These are phyloP conservation scores for Leccinum subrobustum DNA, from an alignment of 1,284 basidiomycete species.

Conservation along the genomic window DNA sequence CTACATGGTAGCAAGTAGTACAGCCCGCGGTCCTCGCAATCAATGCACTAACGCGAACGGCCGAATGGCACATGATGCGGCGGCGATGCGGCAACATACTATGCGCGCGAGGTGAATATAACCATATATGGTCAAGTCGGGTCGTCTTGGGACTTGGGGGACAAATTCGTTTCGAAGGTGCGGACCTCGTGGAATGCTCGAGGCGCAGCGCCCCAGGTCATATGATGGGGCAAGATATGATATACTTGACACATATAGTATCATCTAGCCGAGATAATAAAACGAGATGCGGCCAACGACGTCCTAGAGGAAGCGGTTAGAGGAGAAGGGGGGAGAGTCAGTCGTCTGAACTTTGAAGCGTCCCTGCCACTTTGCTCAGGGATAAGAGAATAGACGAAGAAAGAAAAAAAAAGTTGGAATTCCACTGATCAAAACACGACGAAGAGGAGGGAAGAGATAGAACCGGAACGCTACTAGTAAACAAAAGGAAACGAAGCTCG, in stretches of 20 bases:
- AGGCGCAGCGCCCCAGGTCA: conserved; percentile 10
- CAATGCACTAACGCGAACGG: not conserved
- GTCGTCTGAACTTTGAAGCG: not conserved
- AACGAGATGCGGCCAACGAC: not conserved
- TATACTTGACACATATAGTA: not conserved
- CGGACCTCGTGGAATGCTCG: conserved; percentile 28
- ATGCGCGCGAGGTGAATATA: conserved; percentile 17
- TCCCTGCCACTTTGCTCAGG: not conserved
- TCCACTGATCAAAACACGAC: not conserved
- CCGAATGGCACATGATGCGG: not conserved
- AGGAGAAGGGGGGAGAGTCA: not conserved
- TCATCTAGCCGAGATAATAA: conserved; percentile 31
- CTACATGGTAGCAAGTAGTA: not conserved
- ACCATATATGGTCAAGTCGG: conserved; percentile 15
- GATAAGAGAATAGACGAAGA: not conserved
- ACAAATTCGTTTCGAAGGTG: not conserved
- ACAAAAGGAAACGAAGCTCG: not conserved
- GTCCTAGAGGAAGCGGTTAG: not conserved
- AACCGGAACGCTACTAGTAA: not conserved
- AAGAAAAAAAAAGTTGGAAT: not conserved
- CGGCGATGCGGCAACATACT: not conserved
- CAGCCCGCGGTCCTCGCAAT: not conserved
- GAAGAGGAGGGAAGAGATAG: not conserved
- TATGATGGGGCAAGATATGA: not conserved
- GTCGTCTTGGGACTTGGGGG: not conserved